phyloP scores from a whole-genome alignment of 768 basidiomycete genomes.

The Lentinula sp. region DNA sequence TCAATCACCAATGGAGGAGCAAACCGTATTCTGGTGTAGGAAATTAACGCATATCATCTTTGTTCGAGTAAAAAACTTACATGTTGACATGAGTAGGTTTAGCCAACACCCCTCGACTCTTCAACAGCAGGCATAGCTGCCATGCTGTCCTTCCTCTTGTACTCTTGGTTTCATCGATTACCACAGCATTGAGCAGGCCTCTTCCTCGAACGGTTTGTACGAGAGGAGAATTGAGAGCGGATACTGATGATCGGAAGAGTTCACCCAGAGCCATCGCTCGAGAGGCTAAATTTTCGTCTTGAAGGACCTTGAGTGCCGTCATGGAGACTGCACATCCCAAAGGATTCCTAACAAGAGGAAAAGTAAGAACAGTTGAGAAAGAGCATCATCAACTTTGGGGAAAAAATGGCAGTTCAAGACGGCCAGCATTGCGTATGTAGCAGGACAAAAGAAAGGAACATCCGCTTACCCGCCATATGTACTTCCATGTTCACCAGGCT shows the following conservation, averaged over 20 bases:
- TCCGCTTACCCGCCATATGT: conserved; percentile 84
- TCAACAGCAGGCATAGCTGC: conserved; percentile 91
- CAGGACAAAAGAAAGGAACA: neutral
- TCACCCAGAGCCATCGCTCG: conserved; percentile 77
- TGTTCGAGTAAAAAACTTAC: conserved; percentile 37
- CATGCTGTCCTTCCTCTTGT: conserved; percentile 80
- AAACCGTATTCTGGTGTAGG: conserved; percentile 73
- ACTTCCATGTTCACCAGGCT: conserved; percentile 92
- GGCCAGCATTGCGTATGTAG: neutral
- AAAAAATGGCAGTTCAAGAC: no score
- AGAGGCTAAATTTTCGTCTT: conserved; percentile 79
- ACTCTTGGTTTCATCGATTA: conserved; percentile 83
- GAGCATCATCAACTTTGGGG: neutral
- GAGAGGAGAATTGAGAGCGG: conserved; percentile 59
- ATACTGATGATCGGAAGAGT: conserved; percentile 65
- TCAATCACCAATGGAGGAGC: conserved; percentile 93
- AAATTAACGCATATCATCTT: neutral
- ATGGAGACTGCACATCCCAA: conserved; percentile 95
- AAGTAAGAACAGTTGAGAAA: neutral
- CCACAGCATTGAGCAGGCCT: conserved; percentile 89
- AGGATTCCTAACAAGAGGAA: conserved; percentile 58
- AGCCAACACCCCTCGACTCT: conserved; percentile 86
- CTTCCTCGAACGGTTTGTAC: conserved; percentile 77
- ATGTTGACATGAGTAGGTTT: conserved; percentile 96
- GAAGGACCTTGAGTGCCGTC: conserved; percentile 85